Conservation (phyloP, 805 yeast species). For the Suhomyces kilbournensis region DNA sequence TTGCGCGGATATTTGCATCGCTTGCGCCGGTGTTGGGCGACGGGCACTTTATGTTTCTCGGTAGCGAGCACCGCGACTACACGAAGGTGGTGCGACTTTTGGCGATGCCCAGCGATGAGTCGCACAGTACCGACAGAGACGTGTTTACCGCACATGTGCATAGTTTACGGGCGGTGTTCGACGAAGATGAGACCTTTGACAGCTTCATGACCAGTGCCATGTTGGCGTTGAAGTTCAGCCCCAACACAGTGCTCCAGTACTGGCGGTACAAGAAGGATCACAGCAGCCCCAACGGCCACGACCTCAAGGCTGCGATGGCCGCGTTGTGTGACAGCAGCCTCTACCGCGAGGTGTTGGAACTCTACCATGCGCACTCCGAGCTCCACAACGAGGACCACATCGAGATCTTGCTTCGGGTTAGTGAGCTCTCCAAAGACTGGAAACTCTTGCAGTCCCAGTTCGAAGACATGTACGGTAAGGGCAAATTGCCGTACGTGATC, state of each 20-base stretch:
- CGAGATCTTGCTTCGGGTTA: constrained; percentile 45
- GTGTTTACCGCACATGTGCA: neutral
- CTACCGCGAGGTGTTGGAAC: constrained; percentile 18
- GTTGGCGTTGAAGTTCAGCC: constrained; percentile 12
- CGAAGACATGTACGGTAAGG: constrained; percentile 53
- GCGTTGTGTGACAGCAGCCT: constrained; percentile 22
- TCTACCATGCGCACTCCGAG: constrained; percentile 35
- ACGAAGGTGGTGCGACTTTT: constrained; percentile 17
- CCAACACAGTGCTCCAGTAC: constrained; percentile 14
- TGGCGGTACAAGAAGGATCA: constrained; percentile 21
- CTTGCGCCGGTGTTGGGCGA: constrained; percentile 16
- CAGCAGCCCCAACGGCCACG: constrained; percentile 13
- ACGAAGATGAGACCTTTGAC: constrained; percentile 3
- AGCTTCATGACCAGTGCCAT: constrained; percentile 18
- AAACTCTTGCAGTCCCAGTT: constrained; percentile 52
- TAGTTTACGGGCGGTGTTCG: neutral
- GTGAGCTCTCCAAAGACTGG: constrained; percentile 52
- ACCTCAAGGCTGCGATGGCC: constrained; percentile 30
- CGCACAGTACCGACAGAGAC: neutral
- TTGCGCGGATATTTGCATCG: constrained; percentile 16
- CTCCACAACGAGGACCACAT: constrained; percentile 49
- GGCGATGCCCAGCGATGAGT: constrained; percentile 7
- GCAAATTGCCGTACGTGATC: constrained; percentile 47
- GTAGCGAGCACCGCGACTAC: constrained; percentile 17
- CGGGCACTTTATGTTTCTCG: constrained; percentile 17